These are phyloP conservation scores for Salvia rosmarinus DNA, from an alignment of 257 asterid genomes.

Conservation along the genomic window DNA sequence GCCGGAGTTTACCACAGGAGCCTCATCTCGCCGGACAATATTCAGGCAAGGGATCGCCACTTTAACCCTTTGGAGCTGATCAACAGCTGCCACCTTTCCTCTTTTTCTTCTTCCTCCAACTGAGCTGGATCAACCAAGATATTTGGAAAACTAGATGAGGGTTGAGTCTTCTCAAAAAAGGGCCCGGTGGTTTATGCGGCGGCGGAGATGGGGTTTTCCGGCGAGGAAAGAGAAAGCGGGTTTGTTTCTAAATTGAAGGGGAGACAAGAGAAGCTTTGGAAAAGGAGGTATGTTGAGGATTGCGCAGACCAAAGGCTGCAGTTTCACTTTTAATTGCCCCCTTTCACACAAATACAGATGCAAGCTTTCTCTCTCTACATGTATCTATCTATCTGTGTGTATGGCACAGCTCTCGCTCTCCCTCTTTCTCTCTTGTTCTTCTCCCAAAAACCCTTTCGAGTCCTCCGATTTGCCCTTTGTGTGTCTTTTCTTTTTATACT, in stretches of 20 bases:
- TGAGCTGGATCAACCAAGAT: background rate
- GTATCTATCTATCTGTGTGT: background rate
- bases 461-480: background rate
- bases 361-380: slow-evolving; percentile 38
- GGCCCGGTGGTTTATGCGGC: slow-evolving; percentile 16
- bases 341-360: slow-evolving; percentile 43
- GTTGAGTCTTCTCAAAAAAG: background rate
- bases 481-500: background rate
- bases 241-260: slow-evolving; percentile 22
- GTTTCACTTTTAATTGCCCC: slow-evolving; percentile 68
- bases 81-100: slow-evolving; percentile 30
- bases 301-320: slow-evolving; percentile 91
- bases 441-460: slow-evolving; percentile 28
- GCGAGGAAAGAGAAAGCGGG: slow-evolving; percentile 37
- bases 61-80: slow-evolving; percentile 34
- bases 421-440: slow-evolving; percentile 15
- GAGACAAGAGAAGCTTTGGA: slow-evolving; percentile 79
- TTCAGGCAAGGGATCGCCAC: slow-evolving; percentile 6
- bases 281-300: slow-evolving; percentile 77
- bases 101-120: slow-evolving; percentile 10
- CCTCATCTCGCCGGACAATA: slow-evolving; percentile 46
- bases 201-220: slow-evolving; percentile 43
- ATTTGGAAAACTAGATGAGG: background rate
- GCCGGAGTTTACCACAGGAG: slow-evolving; percentile 42
- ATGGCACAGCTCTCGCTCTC: background rate